A percentile compares a stretch with the other conserved stretches of the same genome.
Evolutionary conservation across 805 yeast genomes (phyloP).

Genomic region (Candida chauliodis): DNA sequence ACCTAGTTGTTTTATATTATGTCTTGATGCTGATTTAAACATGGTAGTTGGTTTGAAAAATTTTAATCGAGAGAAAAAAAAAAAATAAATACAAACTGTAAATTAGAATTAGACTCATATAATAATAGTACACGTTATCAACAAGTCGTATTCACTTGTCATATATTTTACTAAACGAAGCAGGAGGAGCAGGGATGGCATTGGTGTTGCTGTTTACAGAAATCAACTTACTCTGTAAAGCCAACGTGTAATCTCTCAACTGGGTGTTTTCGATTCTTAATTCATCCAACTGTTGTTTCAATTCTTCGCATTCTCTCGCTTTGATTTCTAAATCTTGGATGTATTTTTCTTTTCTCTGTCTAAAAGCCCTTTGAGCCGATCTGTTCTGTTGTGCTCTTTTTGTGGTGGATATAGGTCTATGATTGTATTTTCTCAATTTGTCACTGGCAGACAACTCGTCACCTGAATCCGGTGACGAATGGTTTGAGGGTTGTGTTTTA

Average conservation of each 20-base stretch:
- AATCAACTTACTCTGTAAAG: constrained; percentile 63
- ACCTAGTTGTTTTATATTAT: neutral
- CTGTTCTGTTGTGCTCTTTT: constrained; percentile 92
- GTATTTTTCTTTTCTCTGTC: constrained; percentile 78
- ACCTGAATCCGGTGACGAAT: constrained; percentile 1
- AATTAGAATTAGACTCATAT: neutral
- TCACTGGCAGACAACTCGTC: neutral
- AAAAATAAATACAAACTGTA: constrained; percentile 2
- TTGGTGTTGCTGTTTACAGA: neutral
- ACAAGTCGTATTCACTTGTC: neutral
- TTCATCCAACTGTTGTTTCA: constrained; percentile 63
- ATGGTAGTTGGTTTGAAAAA: constrained; percentile 3
- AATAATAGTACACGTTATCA: neutral
- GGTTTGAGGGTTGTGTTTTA: neutral
- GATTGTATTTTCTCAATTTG: constrained; percentile 7
- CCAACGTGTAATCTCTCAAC: constrained; percentile 68
- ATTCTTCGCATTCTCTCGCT: constrained; percentile 58
- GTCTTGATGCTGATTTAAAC: neutral
- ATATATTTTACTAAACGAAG: constrained; percentile 5
- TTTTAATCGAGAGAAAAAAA: constrained; percentile 1
- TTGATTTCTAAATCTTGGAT: constrained; percentile 75
- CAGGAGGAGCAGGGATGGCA: constrained; percentile 6
- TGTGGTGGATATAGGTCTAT: constrained; percentile 51
- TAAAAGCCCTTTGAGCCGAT: constrained; percentile 86
- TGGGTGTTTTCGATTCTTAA: constrained; percentile 67